A percentile compares a stretch with the other conserved stretches of the same genome.
phyloP scores from a whole-genome alignment of 169 alveolate genomes.

The Eimeria praecox region DNA sequence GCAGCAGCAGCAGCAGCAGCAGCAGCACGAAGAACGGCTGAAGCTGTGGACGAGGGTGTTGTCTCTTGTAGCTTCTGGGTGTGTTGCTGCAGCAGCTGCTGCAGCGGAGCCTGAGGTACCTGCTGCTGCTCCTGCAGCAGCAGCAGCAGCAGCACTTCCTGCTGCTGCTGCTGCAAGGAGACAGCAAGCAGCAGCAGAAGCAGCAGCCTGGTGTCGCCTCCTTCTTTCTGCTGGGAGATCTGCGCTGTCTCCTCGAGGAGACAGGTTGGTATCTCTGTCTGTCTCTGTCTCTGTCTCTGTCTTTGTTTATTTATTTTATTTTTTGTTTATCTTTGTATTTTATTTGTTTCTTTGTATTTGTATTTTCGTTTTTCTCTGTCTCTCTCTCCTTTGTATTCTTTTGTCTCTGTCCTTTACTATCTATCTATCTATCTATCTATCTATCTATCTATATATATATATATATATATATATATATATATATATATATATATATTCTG shows the following conservation, averaged over 20 bases:
- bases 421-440: not conserved
- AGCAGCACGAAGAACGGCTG: not conserved
- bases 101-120: not conserved
- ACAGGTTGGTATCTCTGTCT: not conserved
- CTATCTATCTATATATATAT: no score
- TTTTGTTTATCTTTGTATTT: not conserved
- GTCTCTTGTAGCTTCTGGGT: slow-evolving; percentile 36
- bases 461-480: not conserved
- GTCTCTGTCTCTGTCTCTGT: not conserved
- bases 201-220: slow-evolving; percentile 53
- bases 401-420: not conserved
- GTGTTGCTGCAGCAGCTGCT: slow-evolving; percentile 42
- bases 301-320: not conserved
- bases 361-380: not conserved
- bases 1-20: slow-evolving; percentile 27
- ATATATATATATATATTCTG: no score
- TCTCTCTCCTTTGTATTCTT: not conserved
- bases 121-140: not conserved
- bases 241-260: not conserved
- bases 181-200: slow-evolving; percentile 16
- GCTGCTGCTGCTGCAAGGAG: slow-evolving; percentile 37
- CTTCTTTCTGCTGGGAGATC: slow-evolving; percentile 9
- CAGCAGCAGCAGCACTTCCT: not conserved
- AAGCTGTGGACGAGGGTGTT: slow-evolving; percentile 32
- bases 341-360: not conserved